Evolutionary conservation across 345 rosid genomes (phyloP).

Genomic region (Balakata baccata): DNA sequence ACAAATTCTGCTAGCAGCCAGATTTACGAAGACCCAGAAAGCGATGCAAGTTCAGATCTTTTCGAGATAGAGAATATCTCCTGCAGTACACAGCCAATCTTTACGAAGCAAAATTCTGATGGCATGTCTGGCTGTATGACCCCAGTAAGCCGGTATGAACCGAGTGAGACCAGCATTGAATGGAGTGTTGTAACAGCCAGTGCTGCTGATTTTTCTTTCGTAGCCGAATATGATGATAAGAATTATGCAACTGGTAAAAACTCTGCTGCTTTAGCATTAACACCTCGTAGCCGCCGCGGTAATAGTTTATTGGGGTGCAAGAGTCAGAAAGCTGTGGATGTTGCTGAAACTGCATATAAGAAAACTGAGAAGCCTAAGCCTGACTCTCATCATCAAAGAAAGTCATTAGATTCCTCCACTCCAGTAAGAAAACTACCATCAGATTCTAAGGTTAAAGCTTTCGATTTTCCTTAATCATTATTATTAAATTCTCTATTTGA

Average conservation of each 20-base stretch:
- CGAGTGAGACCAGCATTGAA: slow-evolving; percentile 55
- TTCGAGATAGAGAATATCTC: slow-evolving; percentile 65
- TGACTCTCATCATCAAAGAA: slow-evolving; percentile 21
- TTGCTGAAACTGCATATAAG: slow-evolving; percentile 44
- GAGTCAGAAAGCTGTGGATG: slow-evolving; percentile 43
- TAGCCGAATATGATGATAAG: slow-evolving; percentile 35
- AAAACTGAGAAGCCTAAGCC: slow-evolving; percentile 30
- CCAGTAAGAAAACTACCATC: slow-evolving; percentile 27
- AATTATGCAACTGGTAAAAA: slow-evolving; percentile 1
- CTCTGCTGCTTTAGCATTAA: slow-evolving; percentile 4
- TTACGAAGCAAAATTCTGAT: slow-evolving; percentile 36
- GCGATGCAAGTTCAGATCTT: slow-evolving; percentile 67
- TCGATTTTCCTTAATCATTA: slow-evolving; percentile 24
- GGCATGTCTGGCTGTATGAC: slow-evolving; percentile 38
- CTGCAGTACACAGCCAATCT: slow-evolving; percentile 29
- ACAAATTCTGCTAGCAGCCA: slow-evolving; percentile 18
- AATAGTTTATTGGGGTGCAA: slow-evolving; percentile 45
- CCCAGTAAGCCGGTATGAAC: slow-evolving; percentile 32
- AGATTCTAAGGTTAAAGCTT: slow-evolving; percentile 26
- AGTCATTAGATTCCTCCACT: slow-evolving; percentile 12
- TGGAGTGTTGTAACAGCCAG: slow-evolving; percentile 69
- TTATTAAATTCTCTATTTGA: background rate
- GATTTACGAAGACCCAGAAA: slow-evolving; percentile 42
- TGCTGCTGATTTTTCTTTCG: slow-evolving; percentile 46
- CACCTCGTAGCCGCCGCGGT: slow-evolving; percentile 16